phyloP scores from a whole-genome alignment of 768 basidiomycete genomes.

The Suillus alpinus region DNA sequence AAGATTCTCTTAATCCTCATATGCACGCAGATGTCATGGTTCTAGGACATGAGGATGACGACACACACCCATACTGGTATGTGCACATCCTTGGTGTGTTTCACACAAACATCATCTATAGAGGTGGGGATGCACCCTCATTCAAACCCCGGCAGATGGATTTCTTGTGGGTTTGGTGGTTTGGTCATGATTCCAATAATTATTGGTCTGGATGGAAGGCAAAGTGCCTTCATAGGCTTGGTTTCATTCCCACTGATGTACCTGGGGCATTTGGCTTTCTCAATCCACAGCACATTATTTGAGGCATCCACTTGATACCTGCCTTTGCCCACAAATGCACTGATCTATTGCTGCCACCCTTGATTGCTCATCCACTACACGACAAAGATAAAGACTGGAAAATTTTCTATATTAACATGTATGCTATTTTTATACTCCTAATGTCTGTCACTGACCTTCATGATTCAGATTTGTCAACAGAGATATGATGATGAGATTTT shows the following conservation, averaged over 20 bases:
- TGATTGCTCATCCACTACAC: background rate
- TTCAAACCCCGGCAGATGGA: conserved; percentile 15
- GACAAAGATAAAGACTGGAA: conserved; percentile 26
- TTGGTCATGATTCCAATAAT: conserved; percentile 12
- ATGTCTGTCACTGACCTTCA: conserved; percentile 22
- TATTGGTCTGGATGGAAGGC: conserved; percentile 25
- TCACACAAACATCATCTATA: conserved; percentile 9
- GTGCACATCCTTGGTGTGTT: conserved; percentile 13
- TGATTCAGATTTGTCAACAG: conserved; percentile 37
- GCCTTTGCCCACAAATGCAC: conserved; percentile 18
- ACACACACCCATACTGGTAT: conserved; percentile 39
- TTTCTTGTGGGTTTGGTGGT: conserved; percentile 29
- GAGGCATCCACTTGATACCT: conserved; percentile 14
- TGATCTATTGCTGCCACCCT: conserved; percentile 16
- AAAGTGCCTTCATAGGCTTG: conserved; percentile 33
- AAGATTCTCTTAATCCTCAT: conserved; percentile 40
- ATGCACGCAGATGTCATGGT: too few relatives aligned
- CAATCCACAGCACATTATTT: conserved; percentile 10
- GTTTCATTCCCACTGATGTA: conserved; percentile 9
- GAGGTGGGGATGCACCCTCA: background rate
- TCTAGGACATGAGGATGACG: conserved; percentile 15
- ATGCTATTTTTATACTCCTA: conserved; percentile 12
- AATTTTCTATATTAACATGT: conserved; percentile 29
- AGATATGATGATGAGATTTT: conserved; percentile 38
- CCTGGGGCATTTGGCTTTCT: conserved; percentile 15